Percentiles rank a stretch among this genome's conserved stretches.
phyloP scores from a whole-genome alignment of 2,329 filamentous ascomycete genomes.

The Cercospora nicotianae region DNA sequence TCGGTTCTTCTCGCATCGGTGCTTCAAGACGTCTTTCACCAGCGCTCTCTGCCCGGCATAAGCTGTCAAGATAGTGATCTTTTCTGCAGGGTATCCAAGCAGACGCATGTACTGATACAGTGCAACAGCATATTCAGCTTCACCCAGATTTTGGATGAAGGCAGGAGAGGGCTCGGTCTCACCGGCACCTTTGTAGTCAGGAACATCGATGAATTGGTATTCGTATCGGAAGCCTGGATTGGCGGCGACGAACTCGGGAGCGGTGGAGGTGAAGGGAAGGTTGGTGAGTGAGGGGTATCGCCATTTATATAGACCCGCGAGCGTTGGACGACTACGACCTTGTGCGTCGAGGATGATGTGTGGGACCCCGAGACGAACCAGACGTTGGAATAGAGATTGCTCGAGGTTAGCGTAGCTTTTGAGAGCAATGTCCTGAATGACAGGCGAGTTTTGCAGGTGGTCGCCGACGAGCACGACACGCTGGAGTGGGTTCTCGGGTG shows the following conservation, averaged over 20 bases:
- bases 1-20: slow-evolving; percentile 78
- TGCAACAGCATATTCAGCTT: slow-evolving; percentile 95
- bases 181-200: slow-evolving; percentile 85
- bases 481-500: slow-evolving; percentile 71
- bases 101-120: slow-evolving; percentile 97
- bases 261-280: slow-evolving; percentile 69
- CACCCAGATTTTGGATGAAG: slow-evolving; percentile 93
- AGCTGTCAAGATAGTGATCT: slow-evolving; percentile 87
- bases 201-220: slow-evolving; percentile 95
- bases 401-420: slow-evolving; percentile 94
- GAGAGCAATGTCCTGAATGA: slow-evolving; percentile 92
- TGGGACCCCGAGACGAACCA: slow-evolving; percentile 90
- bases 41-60: slow-evolving; percentile 91
- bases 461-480: slow-evolving; percentile 91
- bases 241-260: slow-evolving; percentile 71
- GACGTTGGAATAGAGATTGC: slow-evolving; percentile 88
- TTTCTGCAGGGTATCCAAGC: slow-evolving; percentile 79
- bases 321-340: slow-evolving; percentile 81
- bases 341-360: slow-evolving; percentile 88
- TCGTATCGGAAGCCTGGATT: slow-evolving; percentile 93
- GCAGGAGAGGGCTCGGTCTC: slow-evolving; percentile 89
- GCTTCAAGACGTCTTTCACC: slow-evolving; percentile 79
- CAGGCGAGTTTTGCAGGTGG: slow-evolving; percentile 93
- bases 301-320: slow-evolving; percentile 91
- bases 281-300: slow-evolving; percentile 80